Percentiles rank a stretch among this genome's conserved stretches.
These are phyloP conservation scores for Trichosporon coremiiforme DNA, from an alignment of 1,284 basidiomycete genomes.

Conservation along the genomic window DNA sequence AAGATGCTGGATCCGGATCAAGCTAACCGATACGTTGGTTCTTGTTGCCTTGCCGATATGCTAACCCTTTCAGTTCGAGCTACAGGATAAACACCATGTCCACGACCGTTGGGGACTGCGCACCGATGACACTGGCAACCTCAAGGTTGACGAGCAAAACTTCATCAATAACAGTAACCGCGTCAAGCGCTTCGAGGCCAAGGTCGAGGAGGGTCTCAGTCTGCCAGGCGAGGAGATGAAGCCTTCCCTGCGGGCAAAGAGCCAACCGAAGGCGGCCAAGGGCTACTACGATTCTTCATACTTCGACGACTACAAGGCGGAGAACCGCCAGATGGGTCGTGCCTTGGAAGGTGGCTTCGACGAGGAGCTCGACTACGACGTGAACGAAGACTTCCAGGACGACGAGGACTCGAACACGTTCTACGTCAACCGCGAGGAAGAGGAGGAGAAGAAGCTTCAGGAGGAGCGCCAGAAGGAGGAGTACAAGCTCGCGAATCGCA, in stretches of 20 bases:
- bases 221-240: not conserved
- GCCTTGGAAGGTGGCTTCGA: constrained; percentile 51
- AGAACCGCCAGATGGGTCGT: constrained; percentile 42
- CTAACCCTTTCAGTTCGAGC: constrained; percentile 42
- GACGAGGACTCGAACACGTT: constrained; percentile 54
- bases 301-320: constrained; percentile 45
- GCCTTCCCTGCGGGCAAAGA: not conserved
- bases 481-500: constrained; percentile 49
- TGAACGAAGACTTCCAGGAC: constrained; percentile 53
- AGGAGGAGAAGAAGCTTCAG: constrained; percentile 49
- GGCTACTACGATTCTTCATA: constrained; percentile 37
- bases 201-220: constrained; percentile 30
- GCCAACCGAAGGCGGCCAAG: not conserved
- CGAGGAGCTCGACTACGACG: constrained; percentile 53
- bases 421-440: constrained; percentile 49
- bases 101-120: constrained; percentile 51
- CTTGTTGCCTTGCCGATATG: not conserved
- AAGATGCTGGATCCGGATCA: constrained; percentile 49
- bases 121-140: constrained; percentile 25
- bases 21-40: constrained; percentile 49
- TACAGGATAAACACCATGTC: constrained; percentile 47
- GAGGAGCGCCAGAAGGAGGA: constrained; percentile 52
- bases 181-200: constrained; percentile 37
- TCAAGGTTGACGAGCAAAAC: constrained; percentile 16
- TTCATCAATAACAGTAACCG: constrained; percentile 34